Conservation (phyloP, 2,329 filamentous ascomycete genomes). For the Fusarium proliferatum region DNA sequence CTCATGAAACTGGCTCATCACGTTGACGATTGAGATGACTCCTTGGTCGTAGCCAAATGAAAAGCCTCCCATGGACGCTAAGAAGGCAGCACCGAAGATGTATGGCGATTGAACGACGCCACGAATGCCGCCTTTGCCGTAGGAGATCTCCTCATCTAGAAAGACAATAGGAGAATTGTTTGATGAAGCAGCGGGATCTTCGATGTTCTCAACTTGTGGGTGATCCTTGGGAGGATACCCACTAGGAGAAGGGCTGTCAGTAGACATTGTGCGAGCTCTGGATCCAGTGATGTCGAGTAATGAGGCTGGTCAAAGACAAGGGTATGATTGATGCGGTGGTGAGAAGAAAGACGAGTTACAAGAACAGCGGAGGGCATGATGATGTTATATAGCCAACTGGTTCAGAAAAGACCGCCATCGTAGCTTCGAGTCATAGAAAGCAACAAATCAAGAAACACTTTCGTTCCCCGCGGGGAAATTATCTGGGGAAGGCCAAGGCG, state of each 20-base stretch:
- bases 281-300: background rate
- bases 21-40: slow-evolving; percentile 55
- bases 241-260: background rate
- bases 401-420: background rate
- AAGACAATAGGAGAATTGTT: background rate
- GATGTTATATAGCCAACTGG: background rate
- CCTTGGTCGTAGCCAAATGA: slow-evolving; percentile 45
- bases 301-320: background rate
- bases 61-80: slow-evolving; percentile 11
- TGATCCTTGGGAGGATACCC: background rate
- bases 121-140: background rate
- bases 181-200: background rate
- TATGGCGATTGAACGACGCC: background rate
- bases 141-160: background rate
- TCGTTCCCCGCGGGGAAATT: background rate
- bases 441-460: background rate
- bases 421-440: background rate
- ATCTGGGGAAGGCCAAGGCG: background rate
- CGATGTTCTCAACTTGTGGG: background rate
- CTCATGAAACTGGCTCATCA: slow-evolving; percentile 57
- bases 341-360: too few relatives aligned
- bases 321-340: background rate
- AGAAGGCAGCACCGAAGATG: background rate
- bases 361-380: background rate
- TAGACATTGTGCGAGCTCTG: background rate